These are phyloP conservation scores for Cutaneotrichosporon dermatis DNA, from an alignment of 1,284 basidiomycete genomes.

Conservation along the genomic window DNA sequence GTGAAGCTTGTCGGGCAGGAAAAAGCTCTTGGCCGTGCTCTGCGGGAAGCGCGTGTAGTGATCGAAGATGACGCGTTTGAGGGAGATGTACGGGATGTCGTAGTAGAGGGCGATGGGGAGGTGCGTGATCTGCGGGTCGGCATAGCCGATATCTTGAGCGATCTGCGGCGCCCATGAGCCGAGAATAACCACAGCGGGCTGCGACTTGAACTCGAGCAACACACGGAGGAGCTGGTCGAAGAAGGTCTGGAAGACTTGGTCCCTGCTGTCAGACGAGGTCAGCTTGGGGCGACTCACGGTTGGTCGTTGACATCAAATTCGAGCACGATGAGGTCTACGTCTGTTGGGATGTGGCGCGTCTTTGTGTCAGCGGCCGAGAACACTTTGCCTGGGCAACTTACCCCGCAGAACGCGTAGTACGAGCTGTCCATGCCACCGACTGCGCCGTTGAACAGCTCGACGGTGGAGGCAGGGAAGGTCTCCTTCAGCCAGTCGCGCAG, in stretches of 20 bases:
- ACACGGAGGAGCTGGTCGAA: slow-evolving; percentile 50
- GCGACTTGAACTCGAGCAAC: slow-evolving; percentile 41
- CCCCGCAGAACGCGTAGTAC: slow-evolving; percentile 50
- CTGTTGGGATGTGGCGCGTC: slow-evolving; percentile 43
- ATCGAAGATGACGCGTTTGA: slow-evolving; percentile 46
- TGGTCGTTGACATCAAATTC: slow-evolving; percentile 51
- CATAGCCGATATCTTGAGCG: slow-evolving; percentile 45
- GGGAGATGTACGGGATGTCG: slow-evolving; percentile 45
- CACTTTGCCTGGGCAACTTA: too few species aligned
- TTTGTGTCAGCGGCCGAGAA: too few species aligned
- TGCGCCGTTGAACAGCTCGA: slow-evolving; percentile 41
- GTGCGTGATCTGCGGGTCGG: slow-evolving; percentile 46
- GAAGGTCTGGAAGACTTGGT: slow-evolving; percentile 39
- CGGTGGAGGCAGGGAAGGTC: slow-evolving; percentile 29
- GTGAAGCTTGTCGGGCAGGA: slow-evolving; percentile 40
- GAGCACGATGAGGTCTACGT: slow-evolving; percentile 46
- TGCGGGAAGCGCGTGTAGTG: slow-evolving; percentile 44
- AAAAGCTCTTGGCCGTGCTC: slow-evolving; percentile 38
- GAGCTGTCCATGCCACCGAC: slow-evolving; percentile 49
- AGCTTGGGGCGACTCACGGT: slow-evolving; percentile 26
- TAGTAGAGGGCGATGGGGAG: slow-evolving; percentile 47
- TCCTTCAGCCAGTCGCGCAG: slow-evolving; percentile 38
- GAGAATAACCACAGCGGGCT: slow-evolving; percentile 46
- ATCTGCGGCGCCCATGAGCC: slow-evolving; percentile 46
- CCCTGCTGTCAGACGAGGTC: slow-evolving; percentile 15